Evolutionary conservation across 768 basidiomycete species (phyloP), one percentile per base, ranked within the genome.

Genomic region (Amanita muscaria): DNA sequence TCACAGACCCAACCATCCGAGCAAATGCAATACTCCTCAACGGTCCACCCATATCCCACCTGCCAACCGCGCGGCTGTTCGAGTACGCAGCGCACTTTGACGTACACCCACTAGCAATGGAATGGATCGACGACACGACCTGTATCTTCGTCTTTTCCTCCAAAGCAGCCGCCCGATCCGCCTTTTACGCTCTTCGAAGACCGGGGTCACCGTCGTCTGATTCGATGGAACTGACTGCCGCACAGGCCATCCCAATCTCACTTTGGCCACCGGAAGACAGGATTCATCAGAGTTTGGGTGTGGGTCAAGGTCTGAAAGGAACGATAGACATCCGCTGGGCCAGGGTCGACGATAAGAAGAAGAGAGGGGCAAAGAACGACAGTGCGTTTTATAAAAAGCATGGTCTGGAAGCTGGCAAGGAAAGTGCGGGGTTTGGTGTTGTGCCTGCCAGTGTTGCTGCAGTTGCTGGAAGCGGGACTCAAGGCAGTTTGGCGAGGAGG

Each of bases 121-220:
- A 91, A 64, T 91, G 88, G 88, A 73, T 91, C 15, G 79, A 88
- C 59, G 88, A 91, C 63, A 80, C 67, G 18, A 88, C 83, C 19
- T 89, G 86, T 53, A 73, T 91, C 3, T 66, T 90, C 40, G 82
- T 91, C 33, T 91, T 88, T 56, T 62, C 72, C 5, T 70, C 75
- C 30, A 76, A 70, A 40, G 49, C 63, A 29, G 60, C 68, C 10
- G 86, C 86, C 10, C 70, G 73, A 19, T 52, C 63, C 1, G 80
- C 76, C 2, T 70, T 73, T 51, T 61, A 64, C 9, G 56, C 55
- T 16, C 68, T 88, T 14, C 71, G 71, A 52, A 81, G 80, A 58
- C 65, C 70, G 4, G 79, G 37, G 68, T 64, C 10, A 23, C 23
- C 24, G n/a, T 32, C 7, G 2, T 3, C 34, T 5, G 11, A 23